Evolutionary conservation across 2,329 filamentous ascomycete genomes (phyloP), one percentile per base, ranked within the genome.

Genomic region (Cladosporium sp.): DNA sequence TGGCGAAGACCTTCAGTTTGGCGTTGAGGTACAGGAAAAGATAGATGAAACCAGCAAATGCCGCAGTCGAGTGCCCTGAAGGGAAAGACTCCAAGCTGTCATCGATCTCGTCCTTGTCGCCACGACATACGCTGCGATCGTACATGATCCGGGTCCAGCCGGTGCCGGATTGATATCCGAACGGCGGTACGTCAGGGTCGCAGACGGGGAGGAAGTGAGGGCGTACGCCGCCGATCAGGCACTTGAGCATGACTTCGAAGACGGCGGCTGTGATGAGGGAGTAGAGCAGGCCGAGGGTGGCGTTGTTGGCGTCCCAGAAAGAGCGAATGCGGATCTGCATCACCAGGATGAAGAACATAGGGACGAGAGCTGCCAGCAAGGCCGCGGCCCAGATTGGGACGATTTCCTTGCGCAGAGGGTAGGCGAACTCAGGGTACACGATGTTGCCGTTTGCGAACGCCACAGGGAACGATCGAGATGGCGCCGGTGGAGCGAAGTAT

Each of bases 211-310:
- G 65, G 35, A 67, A 67, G 57, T 67, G 65, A 3, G 65, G 65
- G 5, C 65, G 62, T 2, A 65, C 29, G 3, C 57, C 89, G 16
- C 90, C 90, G 68, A 92, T 91, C 50, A 92, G 84, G 84, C 85
- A 89, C 78, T 92, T 92, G 75, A 92, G 72, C 73, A 91, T 89
- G 69, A 92, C 89, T 73, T 92, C 90, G 79, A 92, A 91, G 59
- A 92, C 86, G n/a, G 89, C 87, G 3, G 88, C 88, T 6, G 84
- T 81, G 77, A 91, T 90, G 68, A 91, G 83, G 0, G 86, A 82
- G 80, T 92, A 92, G 0, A 91, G 78, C 0, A 92, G 83, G 16
- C 89, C 90, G 57, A 91, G 82, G 58, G 88, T 76, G 53, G 85
- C 89, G 74, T 92, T 92, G 80, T 91, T 91, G 72, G 87, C 80